Base-by-base conservation (phyloP, 177 flowering plant genomes). In the Vitis hybrid region DNA sequence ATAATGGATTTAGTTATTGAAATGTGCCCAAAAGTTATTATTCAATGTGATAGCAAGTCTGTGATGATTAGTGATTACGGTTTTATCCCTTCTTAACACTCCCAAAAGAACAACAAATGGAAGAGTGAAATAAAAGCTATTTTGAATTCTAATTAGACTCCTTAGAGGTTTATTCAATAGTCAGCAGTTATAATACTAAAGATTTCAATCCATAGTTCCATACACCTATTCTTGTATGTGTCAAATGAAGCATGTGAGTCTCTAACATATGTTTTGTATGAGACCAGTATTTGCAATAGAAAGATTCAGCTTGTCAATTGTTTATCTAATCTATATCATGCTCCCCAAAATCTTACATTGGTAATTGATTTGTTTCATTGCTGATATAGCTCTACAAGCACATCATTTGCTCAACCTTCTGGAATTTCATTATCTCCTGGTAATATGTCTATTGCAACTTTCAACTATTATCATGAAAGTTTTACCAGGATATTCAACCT, bases 381-480 rank as follows among this genome's bases (percentile, higher is more conserved):
- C 64, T 79, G 75, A 22, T 51, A 78, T 77, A 94, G 97, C 83
- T 76, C 94, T 68, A 68, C 75, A 52, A 92, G 70, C 83, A 89
- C 99, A 29, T 90, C 99, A 64, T 94, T 87, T 73, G 97, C 97
- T 15, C 99, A 94, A 73, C 99, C 97, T 62, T 94, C 97, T 49
- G 99, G 99, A 81, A 79, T 92, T 66, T 90, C 97, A n/a, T 62
- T 91, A 69, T 87, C 86, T 52, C 85, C 86, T 70, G 99, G 99
- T 92, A 92, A 77, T 65, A 45, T 70, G 0, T 68, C 62, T 74
- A 67, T 39, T 39, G 45, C 26, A 33, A 50, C 13, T 26, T 71
- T 65, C 31, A 58, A 51, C 49, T 55, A 11, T 31, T 49, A 8
- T 20, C 15, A 3, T 29, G 2, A 69, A 13, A 26, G 48, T 7